Conservation (phyloP, 176 grass and related monocot species). For the bread wheat (Triticum aestivum) region IWGSC_CS_RefSeq_v2.1 NC_057798.1:610518367-610518866, state of each 20-base stretch:
- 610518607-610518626: constrained; percentile 46
- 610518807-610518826: constrained; percentile 65
- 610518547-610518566: constrained; percentile 29
- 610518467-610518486: constrained; percentile 11
- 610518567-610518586: constrained; percentile 50
- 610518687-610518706: constrained; percentile 52
- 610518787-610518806: constrained; percentile 28
- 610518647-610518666: constrained; percentile 30
- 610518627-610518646: constrained; percentile 55
- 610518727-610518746: constrained; percentile 71
- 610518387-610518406: constrained; percentile 83
- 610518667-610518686: constrained; percentile 66
- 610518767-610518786: constrained; percentile 47
- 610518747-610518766: constrained; percentile 46
- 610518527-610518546: not conserved
- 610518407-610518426: constrained; percentile 24
- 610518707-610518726: constrained; percentile 71
- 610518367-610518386: constrained; percentile 63
- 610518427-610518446: constrained; percentile 28
- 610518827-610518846: constrained; percentile 65
- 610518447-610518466: constrained; percentile 41
- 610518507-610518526: constrained; percentile 7
- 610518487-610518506: constrained; percentile 14
- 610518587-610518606: constrained; percentile 55
- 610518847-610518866: constrained; percentile 42